Percentiles rank a stretch among this genome's conserved stretches.
phyloP scores from a whole-genome alignment of 2,329 filamentous ascomycete species.

The Sarocladium strictum region DNA sequence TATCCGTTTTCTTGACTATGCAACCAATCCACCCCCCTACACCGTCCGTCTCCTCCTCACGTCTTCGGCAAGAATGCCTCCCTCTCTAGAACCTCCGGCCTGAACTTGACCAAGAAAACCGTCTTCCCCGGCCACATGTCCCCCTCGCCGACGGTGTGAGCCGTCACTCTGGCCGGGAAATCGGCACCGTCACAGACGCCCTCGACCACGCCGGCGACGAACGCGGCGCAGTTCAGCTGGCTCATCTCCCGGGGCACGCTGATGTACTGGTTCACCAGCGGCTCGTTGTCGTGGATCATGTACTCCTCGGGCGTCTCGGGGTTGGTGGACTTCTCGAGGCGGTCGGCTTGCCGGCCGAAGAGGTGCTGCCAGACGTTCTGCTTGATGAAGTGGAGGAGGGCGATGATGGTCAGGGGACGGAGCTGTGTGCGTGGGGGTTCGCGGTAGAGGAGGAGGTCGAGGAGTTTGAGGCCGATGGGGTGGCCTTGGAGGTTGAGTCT shows the following conservation, averaged over 20 bases:
- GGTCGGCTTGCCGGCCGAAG: constrained; percentile 84
- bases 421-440: constrained; percentile 63
- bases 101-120: constrained; percentile 91
- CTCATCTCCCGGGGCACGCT: constrained; percentile 92
- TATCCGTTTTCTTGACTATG: too few species aligned
- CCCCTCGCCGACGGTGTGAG: constrained; percentile 68
- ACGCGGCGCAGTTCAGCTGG: constrained; percentile 93
- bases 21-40: neutral
- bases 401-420: constrained; percentile 80
- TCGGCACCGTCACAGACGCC: constrained; percentile 91
- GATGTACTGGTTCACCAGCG: constrained; percentile 90
- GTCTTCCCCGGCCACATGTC: constrained; percentile 97
- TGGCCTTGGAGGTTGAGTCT: constrained; percentile 90
- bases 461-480: constrained; percentile 85
- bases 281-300: constrained; percentile 99
- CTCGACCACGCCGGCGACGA: constrained; percentile 90
- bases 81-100: constrained; percentile 82
- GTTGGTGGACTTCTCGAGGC: constrained; percentile 80
- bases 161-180: constrained; percentile 82
- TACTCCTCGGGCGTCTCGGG: constrained; percentile 86
- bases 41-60: constrained; percentile 16
- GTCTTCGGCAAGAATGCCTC: constrained; percentile 72
- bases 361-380: constrained; percentile 88
- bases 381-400: constrained; percentile 92
- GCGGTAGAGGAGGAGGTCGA: constrained; percentile 90